phyloP scores from a whole-genome alignment of 805 yeast genomes.

The Pichia pseudocactophila region DNA sequence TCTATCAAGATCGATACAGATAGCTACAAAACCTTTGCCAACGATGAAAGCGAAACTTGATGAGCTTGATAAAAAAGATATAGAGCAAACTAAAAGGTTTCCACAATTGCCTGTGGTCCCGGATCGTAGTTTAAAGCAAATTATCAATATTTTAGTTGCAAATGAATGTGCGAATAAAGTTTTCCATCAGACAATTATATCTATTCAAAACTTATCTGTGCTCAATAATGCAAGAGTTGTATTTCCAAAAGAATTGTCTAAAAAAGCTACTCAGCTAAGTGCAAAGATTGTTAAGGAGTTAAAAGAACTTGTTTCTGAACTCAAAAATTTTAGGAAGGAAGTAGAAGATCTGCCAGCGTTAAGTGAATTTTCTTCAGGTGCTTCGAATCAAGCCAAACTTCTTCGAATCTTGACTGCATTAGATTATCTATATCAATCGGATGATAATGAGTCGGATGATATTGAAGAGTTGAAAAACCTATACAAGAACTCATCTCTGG shows the following conservation, averaged over 20 bases:
- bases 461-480: slow-evolving; percentile 44
- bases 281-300: slow-evolving; percentile 47
- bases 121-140: slow-evolving; percentile 46
- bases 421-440: slow-evolving; percentile 63
- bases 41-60: slow-evolving; percentile 36
- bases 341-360: slow-evolving; percentile 43
- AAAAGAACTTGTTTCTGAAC: slow-evolving; percentile 36
- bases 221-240: slow-evolving; percentile 52
- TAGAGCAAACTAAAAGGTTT: slow-evolving; percentile 17
- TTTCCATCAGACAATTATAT: slow-evolving; percentile 72
- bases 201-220: slow-evolving; percentile 67
- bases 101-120: slow-evolving; percentile 55
- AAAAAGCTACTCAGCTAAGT: slow-evolving; percentile 54
- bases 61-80: slow-evolving; percentile 18
- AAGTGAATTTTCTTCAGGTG: slow-evolving; percentile 62
- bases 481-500: slow-evolving; percentile 63
- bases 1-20: slow-evolving; percentile 64
- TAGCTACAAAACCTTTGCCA: slow-evolving; percentile 64
- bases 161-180: slow-evolving; percentile 82
- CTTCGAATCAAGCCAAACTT: slow-evolving; percentile 85
- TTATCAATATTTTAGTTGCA: slow-evolving; percentile 61
- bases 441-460: slow-evolving; percentile 26
- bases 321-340: slow-evolving; percentile 28
- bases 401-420: slow-evolving; percentile 78
- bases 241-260: slow-evolving; percentile 60